A percentile compares a stretch with the other conserved stretches of the same genome.
These are phyloP conservation scores for Grigorovia transvaalensis DNA, from an alignment of 805 yeast species.

Conservation along the genomic window DNA sequence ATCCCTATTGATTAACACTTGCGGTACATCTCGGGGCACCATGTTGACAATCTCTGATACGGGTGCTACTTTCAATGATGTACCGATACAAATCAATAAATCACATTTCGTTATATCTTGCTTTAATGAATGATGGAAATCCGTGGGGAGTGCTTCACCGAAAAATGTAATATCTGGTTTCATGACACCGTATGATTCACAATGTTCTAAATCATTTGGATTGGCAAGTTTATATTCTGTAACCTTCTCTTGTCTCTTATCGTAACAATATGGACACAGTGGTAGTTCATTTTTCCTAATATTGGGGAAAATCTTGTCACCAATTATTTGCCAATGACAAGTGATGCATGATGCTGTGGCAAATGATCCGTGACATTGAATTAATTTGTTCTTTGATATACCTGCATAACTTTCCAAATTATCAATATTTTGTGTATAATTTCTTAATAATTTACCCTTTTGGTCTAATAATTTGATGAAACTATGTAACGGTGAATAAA, in stretches of 20 bases:
- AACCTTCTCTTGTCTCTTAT: constrained; percentile 30
- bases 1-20: constrained; percentile 67
- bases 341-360: constrained; percentile 78
- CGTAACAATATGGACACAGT: constrained; percentile 55
- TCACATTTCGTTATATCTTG: constrained; percentile 64
- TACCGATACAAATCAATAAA: constrained; percentile 74
- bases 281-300: constrained; percentile 56
- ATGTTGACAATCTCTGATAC: constrained; percentile 75
- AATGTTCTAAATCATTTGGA: neutral
- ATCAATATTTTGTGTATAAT: constrained; percentile 87
- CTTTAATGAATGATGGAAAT: constrained; percentile 48
- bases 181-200: constrained; percentile 64
- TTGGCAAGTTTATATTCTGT: neutral
- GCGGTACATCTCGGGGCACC: constrained; percentile 61
- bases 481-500: constrained; percentile 68
- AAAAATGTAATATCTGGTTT: constrained; percentile 91
- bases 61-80: constrained; percentile 89
- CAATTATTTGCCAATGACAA: constrained; percentile 57
- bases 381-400: constrained; percentile 48
- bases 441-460: constrained; percentile 64
- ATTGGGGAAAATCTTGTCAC: constrained; percentile 50
- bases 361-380: constrained; percentile 90
- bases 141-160: constrained; percentile 70
- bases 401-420: constrained; percentile 76
- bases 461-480: constrained; percentile 66